These are phyloP conservation scores for Fereydounia khargensis DNA, from an alignment of 1,284 basidiomycete genomes.

Conservation along the genomic window DNA sequence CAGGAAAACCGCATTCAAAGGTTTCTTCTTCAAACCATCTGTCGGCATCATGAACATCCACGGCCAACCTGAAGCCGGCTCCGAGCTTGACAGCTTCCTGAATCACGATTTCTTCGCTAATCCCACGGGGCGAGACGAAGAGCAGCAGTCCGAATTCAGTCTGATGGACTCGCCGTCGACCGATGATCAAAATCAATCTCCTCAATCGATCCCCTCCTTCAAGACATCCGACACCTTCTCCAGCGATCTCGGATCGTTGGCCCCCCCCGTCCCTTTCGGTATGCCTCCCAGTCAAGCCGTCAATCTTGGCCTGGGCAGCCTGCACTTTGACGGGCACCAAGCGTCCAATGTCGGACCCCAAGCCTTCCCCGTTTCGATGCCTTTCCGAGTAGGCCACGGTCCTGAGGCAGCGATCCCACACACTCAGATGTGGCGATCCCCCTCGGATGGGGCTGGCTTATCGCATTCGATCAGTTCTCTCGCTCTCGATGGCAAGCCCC, in stretches of 20 bases:
- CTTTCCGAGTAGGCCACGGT: no score
- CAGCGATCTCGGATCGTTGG: neutral
- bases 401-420: neutral
- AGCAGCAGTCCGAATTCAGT: no score
- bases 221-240: neutral
- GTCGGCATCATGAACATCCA: neutral
- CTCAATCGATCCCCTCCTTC: neutral
- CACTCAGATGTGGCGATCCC: slow-evolving; percentile 1
- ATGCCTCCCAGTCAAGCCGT: no score
- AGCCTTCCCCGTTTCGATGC: no score
- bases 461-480: neutral
- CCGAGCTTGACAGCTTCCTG: neutral
- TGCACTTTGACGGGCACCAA: no score
- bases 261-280: neutral
- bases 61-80: neutral
- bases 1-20: no score
- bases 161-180: neutral
- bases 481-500: neutral
- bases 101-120: neutral
- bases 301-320: no score
- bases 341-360: no score
- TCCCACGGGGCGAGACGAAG: neutral
- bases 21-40: no score
- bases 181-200: neutral
- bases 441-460: neutral